A percentile compares a stretch with the other conserved stretches of the same genome.
Evolutionary conservation across 345 rosid genomes (phyloP).

Genomic region (Eucalyptus curtisii): DNA sequence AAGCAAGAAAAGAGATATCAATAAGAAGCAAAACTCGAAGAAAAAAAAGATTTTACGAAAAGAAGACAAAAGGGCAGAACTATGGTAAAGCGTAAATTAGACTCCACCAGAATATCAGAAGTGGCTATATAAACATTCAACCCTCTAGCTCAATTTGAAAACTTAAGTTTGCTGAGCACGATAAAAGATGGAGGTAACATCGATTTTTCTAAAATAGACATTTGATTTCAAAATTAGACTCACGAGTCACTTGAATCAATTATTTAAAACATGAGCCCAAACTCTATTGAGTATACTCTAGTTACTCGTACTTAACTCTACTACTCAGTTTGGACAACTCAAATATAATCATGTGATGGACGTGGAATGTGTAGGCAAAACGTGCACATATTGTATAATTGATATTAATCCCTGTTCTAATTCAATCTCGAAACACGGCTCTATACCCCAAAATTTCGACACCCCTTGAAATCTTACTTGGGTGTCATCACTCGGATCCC

Average conservation of each 20-base stretch:
- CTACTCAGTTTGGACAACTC: background rate
- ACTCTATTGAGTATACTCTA: background rate
- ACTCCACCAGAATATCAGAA: background rate
- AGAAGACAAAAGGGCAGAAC: background rate
- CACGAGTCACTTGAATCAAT: background rate
- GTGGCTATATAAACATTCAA: background rate
- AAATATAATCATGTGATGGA: background rate
- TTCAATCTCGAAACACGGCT: background rate
- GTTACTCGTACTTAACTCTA: background rate
- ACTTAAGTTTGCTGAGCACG: background rate
- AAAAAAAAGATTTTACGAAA: background rate
- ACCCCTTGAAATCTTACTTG: too few species aligned
- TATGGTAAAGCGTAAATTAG: background rate
- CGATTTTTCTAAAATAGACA: background rate
- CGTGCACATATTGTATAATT: too few species aligned
- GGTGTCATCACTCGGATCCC: background rate
- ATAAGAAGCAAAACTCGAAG: background rate
- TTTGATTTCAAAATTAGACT: background rate
- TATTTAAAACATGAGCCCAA: background rate
- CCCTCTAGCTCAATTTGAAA: background rate
- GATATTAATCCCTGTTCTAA: background rate
- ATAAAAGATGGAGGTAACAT: background rate
- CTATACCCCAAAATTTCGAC: fast-evolving
- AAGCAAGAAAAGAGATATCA: background rate
- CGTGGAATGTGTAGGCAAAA: background rate